Evolutionary conservation across 306 rosid genomes (phyloP).

Genomic region (Abrus pulchellus): DNA sequence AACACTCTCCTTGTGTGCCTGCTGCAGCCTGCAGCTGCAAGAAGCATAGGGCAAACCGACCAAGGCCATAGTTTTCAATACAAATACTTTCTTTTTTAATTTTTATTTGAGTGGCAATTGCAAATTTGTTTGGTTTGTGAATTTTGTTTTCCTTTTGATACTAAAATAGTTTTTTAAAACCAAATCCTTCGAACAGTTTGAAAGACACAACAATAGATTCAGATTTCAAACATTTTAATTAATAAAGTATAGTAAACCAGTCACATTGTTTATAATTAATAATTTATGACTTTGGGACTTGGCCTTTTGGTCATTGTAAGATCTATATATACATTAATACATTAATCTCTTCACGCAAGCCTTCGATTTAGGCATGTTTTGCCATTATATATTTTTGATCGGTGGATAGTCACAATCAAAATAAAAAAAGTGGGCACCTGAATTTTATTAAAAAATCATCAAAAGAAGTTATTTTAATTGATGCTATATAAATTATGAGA

Average conservation of each 20-base stretch:
- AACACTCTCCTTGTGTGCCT: slow-evolving; percentile 44
- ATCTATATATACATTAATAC: slow-evolving; percentile 9
- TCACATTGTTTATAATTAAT: slow-evolving; percentile 21
- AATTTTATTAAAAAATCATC: background rate
- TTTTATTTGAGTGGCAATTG: background rate
- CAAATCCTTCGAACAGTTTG: slow-evolving; percentile 6
- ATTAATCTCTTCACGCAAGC: slow-evolving; percentile 37
- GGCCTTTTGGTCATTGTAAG: slow-evolving; percentile 14
- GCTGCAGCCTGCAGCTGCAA: slow-evolving; percentile 3
- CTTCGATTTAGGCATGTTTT: slow-evolving; percentile 34
- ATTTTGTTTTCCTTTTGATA: slow-evolving; percentile 5
- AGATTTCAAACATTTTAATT: slow-evolving; percentile 33
- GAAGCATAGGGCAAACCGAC: background rate
- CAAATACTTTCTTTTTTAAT: background rate
- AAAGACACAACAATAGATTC: slow-evolving; percentile 4
- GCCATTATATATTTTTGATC: slow-evolving; percentile 25
- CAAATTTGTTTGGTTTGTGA: background rate
- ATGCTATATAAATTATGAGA: background rate
- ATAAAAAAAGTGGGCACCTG: background rate
- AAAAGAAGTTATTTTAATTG: background rate
- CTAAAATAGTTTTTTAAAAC: background rate
- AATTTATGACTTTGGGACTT: slow-evolving; percentile 9
- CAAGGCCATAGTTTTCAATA: background rate
- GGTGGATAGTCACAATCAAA: slow-evolving; percentile 35
- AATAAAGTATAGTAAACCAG: background rate